Evolutionary conservation across 1,284 basidiomycete species (phyloP).

Genomic region (Cutaneotrichosporon daszewskae): DNA sequence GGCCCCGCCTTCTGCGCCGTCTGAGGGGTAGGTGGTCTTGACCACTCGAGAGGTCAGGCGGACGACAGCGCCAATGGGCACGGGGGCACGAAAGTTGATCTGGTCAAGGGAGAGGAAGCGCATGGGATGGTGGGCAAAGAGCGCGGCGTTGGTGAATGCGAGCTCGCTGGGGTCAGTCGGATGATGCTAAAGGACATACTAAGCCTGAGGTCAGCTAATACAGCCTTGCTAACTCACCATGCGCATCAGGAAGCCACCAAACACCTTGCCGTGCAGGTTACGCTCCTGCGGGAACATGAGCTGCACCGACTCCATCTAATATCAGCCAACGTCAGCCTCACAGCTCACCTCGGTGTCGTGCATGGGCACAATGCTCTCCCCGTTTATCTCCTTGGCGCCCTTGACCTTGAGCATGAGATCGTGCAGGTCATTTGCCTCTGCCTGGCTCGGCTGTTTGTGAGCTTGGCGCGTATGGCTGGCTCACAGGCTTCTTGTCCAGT

Average conservation of each 20-base stretch:
- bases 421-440: conserved; percentile 64
- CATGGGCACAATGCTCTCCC: conserved; percentile 40
- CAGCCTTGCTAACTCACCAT: conserved; percentile 49
- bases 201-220: conserved; percentile 2
- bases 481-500: conserved; percentile 59
- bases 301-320: conserved; percentile 22
- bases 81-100: conserved; percentile 71
- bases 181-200: conserved; percentile 1
- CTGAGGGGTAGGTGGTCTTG: conserved; percentile 34
- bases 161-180: conserved; percentile 51
- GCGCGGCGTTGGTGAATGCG: conserved; percentile 64
- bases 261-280: conserved; percentile 75
- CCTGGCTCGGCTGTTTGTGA: conserved; percentile 59
- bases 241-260: conserved; percentile 64
- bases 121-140: conserved; percentile 64
- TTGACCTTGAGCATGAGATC: conserved; percentile 58
- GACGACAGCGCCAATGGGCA: conserved; percentile 73
- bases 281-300: conserved; percentile 81
- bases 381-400: conserved; percentile 19
- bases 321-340: conserved; percentile 1
- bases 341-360: conserved; percentile 35
- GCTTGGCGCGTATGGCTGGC: conserved; percentile 8
- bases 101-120: conserved; percentile 71
- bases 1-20: conserved; percentile 24
- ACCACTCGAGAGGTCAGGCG: conserved; percentile 62